Evolutionary conservation across 129 eudicot species (phyloP).

Genomic region (Calendula officinalis): DNA sequence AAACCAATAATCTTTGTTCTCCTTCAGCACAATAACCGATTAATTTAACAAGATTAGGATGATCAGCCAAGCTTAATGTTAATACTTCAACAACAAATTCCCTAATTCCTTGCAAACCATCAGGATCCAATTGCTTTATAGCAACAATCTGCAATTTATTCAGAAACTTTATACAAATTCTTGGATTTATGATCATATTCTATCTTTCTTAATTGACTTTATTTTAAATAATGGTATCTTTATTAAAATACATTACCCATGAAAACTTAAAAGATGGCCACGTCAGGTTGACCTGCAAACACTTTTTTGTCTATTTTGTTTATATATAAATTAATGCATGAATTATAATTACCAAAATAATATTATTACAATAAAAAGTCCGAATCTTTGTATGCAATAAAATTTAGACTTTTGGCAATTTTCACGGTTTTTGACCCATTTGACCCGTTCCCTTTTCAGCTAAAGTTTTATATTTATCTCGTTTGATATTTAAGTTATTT

Average conservation of each 20-base stretch:
- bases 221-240: not conserved
- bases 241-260: no score
- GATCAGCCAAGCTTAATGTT: conserved; percentile 72
- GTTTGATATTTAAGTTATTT: not conserved
- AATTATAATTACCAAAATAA: not conserved
- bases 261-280: no score
- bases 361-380: not conserved
- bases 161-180: not conserved
- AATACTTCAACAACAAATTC: conserved; percentile 80
- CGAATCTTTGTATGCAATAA: not conserved
- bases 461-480: not conserved
- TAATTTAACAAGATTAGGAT: conserved; percentile 81
- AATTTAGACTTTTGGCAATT: not conserved
- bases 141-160: conserved; percentile 64
- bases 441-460: not conserved
- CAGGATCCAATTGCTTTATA: conserved; percentile 77
- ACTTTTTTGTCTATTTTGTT: not conserved
- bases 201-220: conserved; percentile 8
- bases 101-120: conserved; percentile 76
- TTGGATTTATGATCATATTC: not conserved
- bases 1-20: conserved; percentile 78
- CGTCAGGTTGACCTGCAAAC: not conserved
- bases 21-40: conserved; percentile 93
- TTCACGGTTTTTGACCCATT: not conserved
- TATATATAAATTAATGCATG: not conserved